These are phyloP conservation scores for Penicillium manginii DNA, from an alignment of 495 filamentous ascomycete species.

Conservation along the genomic window DNA sequence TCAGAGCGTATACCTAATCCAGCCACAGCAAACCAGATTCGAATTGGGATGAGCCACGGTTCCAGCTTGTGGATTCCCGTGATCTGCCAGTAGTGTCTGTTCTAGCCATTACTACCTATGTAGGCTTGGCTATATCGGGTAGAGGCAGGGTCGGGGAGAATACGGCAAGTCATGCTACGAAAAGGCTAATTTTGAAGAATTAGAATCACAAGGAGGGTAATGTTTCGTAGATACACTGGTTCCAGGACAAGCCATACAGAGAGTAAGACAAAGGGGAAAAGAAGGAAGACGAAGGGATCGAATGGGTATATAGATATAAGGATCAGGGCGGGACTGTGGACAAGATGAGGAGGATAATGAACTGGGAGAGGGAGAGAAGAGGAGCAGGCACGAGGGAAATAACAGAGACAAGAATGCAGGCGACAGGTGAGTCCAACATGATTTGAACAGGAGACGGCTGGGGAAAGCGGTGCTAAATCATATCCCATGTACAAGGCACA, in stretches of 20 bases:
- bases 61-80: too few relatives aligned
- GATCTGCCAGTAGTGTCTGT: too few relatives aligned
- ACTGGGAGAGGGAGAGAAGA: conserved; percentile 5
- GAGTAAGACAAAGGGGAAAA: conserved; percentile 10
- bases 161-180: not conserved
- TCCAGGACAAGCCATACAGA: conserved; percentile 26
- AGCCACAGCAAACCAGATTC: too few relatives aligned
- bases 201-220: conserved; percentile 3
- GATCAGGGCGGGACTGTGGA: not conserved
- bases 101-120: too few relatives aligned
- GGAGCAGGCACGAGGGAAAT: not conserved
- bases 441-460: not conserved
- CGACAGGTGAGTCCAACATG: not conserved
- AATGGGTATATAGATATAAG: conserved; percentile 30
- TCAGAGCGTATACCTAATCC: too few relatives aligned
- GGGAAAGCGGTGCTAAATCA: not conserved
- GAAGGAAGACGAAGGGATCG: conserved; percentile 25
- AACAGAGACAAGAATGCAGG: not conserved
- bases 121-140: too few relatives aligned
- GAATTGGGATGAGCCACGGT: too few relatives aligned
- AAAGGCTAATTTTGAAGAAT: not conserved
- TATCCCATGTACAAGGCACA: conserved; percentile 15
- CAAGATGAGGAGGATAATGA: not conserved
- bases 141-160: too few relatives aligned
- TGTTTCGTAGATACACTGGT: conserved; percentile 29